Percentiles rank a stretch among this genome's conserved stretches.
Conservation (phyloP, 2,329 filamentous ascomycete species). For the Fusarium veterinarium region DNA sequence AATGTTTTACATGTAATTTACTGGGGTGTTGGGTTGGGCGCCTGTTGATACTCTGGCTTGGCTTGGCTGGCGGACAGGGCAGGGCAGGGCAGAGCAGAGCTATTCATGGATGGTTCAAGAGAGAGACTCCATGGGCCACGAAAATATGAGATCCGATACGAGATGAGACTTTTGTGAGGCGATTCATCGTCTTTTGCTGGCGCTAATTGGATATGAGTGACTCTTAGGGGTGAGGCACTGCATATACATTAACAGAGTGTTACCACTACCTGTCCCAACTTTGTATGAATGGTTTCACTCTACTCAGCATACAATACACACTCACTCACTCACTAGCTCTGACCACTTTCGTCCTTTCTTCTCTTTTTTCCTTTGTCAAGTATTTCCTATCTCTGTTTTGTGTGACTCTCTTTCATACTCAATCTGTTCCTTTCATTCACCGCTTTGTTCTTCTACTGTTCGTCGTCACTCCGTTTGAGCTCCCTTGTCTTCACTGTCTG, state of each 20-base stretch:
- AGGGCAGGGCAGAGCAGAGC: not conserved
- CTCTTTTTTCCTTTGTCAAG: constrained; percentile 27
- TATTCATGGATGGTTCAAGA: constrained; percentile 5
- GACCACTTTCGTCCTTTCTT: constrained; percentile 1
- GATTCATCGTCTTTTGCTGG: constrained; percentile 7
- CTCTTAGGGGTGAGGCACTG: constrained; percentile 1
- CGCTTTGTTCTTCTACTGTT: constrained; percentile 22
- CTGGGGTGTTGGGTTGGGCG: constrained; percentile 35
- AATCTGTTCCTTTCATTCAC: constrained; percentile 24
- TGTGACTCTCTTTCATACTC: constrained; percentile 24
- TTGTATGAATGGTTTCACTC: constrained; percentile 16
- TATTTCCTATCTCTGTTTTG: constrained; percentile 27
- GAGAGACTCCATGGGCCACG: not conserved
- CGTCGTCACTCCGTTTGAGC: constrained; percentile 23
- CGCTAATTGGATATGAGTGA: constrained; percentile 27
- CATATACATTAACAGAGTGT: constrained; percentile 31
- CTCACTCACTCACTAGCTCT: constrained; percentile 5
- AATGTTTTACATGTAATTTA: constrained; percentile 13
- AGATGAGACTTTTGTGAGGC: constrained; percentile 30
- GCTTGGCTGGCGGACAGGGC: constrained; percentile 28
- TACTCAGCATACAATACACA: constrained; percentile 12
- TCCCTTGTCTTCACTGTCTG: constrained; percentile 18
- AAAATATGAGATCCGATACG: constrained; percentile 30
- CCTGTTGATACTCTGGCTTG: constrained; percentile 40
- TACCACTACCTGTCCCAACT: constrained; percentile 4